Percentiles rank a stretch among this genome's conserved stretches.
phyloP scores from a whole-genome alignment of 192 early-diverging fungal species.

The Backusella westeae region DNA sequence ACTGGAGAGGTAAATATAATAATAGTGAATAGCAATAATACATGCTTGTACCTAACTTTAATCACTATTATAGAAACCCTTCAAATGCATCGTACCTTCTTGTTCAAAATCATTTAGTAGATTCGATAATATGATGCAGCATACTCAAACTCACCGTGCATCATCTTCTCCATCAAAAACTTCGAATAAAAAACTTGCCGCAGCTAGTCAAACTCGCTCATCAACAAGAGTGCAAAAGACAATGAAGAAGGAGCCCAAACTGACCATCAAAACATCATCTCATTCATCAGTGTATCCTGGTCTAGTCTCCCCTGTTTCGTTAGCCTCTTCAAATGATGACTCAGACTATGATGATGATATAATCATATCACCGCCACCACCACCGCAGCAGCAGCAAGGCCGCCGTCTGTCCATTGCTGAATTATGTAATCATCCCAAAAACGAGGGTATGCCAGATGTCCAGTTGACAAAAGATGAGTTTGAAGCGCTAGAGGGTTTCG shows the following conservation, averaged over 20 bases:
- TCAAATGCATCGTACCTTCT: constrained; percentile 63
- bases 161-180: constrained; percentile 3
- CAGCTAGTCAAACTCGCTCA: not conserved
- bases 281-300: not conserved
- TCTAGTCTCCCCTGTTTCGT: constrained; percentile 3
- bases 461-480: constrained; percentile 36
- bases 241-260: not conserved
- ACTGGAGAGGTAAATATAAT: constrained; percentile 37
- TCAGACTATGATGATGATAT: not conserved
- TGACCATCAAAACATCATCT: not conserved
- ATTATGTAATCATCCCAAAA: constrained; percentile 26
- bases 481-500: constrained; percentile 32
- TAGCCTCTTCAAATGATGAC: not conserved
- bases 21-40: not conserved
- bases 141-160: constrained; percentile 66
- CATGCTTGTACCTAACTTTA: not conserved
- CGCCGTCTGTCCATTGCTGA: constrained; percentile 26
- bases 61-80: constrained; percentile 56
- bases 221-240: not conserved
- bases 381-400: not conserved
- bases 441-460: constrained; percentile 8
- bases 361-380: not conserved
- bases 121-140: constrained; percentile 84
- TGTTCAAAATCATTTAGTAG: constrained; percentile 69
- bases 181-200: not conserved